Conservation (phyloP, 805 yeast species). For the Clavispora carvajalis region DNA sequence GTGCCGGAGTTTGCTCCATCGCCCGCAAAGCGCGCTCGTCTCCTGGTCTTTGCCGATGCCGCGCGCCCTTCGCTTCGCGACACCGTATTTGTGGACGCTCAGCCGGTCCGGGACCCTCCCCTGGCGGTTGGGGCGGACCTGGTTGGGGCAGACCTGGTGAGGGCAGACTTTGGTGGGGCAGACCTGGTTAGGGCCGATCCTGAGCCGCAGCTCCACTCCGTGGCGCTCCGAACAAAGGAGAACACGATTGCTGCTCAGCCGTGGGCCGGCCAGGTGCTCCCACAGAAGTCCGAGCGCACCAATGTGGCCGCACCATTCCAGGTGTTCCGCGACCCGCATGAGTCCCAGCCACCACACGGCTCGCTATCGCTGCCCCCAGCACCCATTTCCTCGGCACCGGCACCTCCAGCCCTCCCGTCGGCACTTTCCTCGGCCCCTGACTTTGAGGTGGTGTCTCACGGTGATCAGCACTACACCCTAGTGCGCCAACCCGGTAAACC, state of each 20-base stretch:
- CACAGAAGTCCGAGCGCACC: conserved; percentile 28
- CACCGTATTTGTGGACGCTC: conserved; percentile 19
- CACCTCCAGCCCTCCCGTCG: no score
- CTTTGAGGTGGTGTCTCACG: conserved; percentile 7
- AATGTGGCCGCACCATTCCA: conserved; percentile 23
- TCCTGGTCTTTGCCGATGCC: conserved; percentile 31
- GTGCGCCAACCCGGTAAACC: conserved; percentile 54
- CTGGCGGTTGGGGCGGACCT: no score
- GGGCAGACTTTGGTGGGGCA: no score
- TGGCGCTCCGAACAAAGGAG: conserved; percentile 55
- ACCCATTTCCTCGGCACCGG: no score
- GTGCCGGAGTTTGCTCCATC: no score
- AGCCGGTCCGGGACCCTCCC: no score
- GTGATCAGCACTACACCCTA: conserved; percentile 42
- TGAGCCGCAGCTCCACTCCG: conserved; percentile 48
- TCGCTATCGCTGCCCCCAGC: no score
- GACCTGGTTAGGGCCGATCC: no score
- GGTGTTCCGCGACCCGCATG: conserved; percentile 12
- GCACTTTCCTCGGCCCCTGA: no score
- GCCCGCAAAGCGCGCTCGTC: conserved; percentile 21
- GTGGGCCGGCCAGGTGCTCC: conserved; percentile 61
- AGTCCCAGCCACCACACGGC: no score
- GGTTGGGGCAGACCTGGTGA: no score
- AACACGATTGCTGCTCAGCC: conserved; percentile 49
- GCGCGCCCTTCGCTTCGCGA: conserved; percentile 7